Evolutionary conservation across 495 filamentous ascomycete species (phyloP).

Genomic region (Xanthoparmelia taractica): DNA sequence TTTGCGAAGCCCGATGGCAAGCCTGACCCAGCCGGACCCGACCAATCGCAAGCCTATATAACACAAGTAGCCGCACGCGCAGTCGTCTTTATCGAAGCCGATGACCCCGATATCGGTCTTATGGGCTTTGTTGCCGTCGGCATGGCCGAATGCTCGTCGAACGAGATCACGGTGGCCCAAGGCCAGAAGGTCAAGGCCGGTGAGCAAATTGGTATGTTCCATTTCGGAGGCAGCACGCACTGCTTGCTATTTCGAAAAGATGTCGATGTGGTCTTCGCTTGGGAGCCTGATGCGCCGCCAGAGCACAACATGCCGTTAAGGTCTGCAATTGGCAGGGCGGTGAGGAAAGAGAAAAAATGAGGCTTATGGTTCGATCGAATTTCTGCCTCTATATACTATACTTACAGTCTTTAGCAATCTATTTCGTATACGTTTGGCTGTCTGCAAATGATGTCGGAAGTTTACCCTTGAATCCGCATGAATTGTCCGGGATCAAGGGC

Average conservation of each 20-base stretch:
- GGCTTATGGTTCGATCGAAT: too few species aligned
- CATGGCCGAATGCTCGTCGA: conserved; percentile 65
- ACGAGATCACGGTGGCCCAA: conserved; percentile 54
- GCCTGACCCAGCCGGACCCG: conserved; percentile 30
- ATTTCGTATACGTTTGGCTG: too few species aligned
- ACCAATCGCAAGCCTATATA: conserved; percentile 48
- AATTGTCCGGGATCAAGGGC: too few species aligned
- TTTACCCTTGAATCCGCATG: too few species aligned
- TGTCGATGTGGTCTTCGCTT: too few species aligned
- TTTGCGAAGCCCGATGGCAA: conserved; percentile 23
- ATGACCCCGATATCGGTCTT: conserved; percentile 56
- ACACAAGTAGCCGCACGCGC: conserved; percentile 51
- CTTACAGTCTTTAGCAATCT: too few species aligned
- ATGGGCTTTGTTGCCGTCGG: conserved; percentile 59
- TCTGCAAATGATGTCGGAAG: too few species aligned
- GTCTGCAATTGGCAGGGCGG: too few species aligned
- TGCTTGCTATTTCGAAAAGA: conserved; percentile 60
- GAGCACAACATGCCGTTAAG: too few species aligned
- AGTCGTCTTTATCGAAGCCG: conserved; percentile 61
- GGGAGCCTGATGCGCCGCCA: too few species aligned
- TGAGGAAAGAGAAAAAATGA: too few species aligned
- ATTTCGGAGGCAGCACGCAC: conserved; percentile 57
- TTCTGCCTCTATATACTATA: too few species aligned
- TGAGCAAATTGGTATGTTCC: conserved; percentile 55
- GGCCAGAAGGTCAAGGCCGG: conserved; percentile 54